phyloP scores from a whole-genome alignment of 176 grass and related monocot genomes.

The Carex parvula region DNA sequence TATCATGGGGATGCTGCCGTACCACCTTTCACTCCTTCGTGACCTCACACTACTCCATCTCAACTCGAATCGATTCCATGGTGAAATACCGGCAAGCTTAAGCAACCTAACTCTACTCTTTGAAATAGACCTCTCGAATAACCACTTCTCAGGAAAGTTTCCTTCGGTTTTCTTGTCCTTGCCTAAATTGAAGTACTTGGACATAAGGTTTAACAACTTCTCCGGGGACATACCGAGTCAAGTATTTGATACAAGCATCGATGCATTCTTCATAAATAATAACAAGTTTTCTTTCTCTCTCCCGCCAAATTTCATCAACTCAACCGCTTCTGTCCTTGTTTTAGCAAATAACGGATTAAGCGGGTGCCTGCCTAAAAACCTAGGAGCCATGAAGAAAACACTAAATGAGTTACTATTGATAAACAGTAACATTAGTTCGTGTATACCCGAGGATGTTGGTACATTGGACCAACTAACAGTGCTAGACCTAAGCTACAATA shows the following conservation, averaged over 20 bases:
- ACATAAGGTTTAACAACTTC: slow-evolving; percentile 76
- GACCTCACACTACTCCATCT: slow-evolving; percentile 81
- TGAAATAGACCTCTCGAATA: slow-evolving; percentile 84
- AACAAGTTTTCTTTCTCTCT: slow-evolving; percentile 70
- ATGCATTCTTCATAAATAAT: slow-evolving; percentile 89
- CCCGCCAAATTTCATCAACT: slow-evolving; percentile 57
- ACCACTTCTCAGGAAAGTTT: slow-evolving; percentile 58
- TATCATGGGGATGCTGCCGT: slow-evolving; percentile 49
- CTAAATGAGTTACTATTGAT: slow-evolving; percentile 63
- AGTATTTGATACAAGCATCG: slow-evolving; percentile 69
- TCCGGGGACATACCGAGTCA: slow-evolving; percentile 53
- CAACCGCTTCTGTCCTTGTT: slow-evolving; percentile 74
- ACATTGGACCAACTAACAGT: slow-evolving; percentile 69
- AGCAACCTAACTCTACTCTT: slow-evolving; percentile 51
- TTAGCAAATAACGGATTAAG: slow-evolving; percentile 55
- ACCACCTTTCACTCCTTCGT: slow-evolving; percentile 59
- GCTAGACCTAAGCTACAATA: slow-evolving; percentile 85
- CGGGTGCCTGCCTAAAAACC: slow-evolving; percentile 69
- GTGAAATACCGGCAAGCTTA: slow-evolving; percentile 46
- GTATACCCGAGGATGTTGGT: slow-evolving; percentile 75
- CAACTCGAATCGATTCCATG: slow-evolving; percentile 72
- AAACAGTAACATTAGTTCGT: slow-evolving; percentile 88
- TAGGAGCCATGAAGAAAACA: slow-evolving; percentile 63
- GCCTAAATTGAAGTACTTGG: slow-evolving; percentile 59
- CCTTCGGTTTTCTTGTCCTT: slow-evolving; percentile 53